Percentiles rank a stretch among this genome's conserved stretches.
Conservation (phyloP, 495 filamentous ascomycete genomes). For the Penicillium odoratum region DNA sequence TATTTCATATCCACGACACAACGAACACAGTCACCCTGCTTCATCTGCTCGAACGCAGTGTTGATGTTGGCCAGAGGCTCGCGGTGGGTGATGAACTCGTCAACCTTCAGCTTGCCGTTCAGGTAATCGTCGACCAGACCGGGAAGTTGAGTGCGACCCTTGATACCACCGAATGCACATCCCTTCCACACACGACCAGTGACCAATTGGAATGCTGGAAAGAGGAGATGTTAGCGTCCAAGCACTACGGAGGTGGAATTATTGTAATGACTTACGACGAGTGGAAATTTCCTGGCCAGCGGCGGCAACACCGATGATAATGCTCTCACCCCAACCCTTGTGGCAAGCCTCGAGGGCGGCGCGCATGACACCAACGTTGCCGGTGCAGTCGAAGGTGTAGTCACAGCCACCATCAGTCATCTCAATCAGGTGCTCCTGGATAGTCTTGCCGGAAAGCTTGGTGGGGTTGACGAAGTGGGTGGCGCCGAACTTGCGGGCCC, state of each 20-base stretch:
- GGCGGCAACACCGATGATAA: constrained; percentile 96
- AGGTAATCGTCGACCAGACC: constrained; percentile 90
- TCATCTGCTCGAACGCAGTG: constrained; percentile 89
- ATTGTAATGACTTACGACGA: constrained; percentile 67
- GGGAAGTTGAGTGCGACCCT: constrained; percentile 90
- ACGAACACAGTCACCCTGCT: constrained; percentile 91
- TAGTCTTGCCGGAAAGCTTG: constrained; percentile 69
- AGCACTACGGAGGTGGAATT: background rate
- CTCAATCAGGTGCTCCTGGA: constrained; percentile 89
- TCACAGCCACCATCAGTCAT: constrained; percentile 99
- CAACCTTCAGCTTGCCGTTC: constrained; percentile 88
- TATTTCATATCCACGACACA: constrained; percentile 63
- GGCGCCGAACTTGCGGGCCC: constrained; percentile 91
- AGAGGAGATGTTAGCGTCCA: constrained; percentile 5
- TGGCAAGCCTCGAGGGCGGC: constrained; percentile 96
- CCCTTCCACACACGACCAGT: constrained; percentile 98
- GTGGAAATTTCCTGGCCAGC: constrained; percentile 97
- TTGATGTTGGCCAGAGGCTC: constrained; percentile 81
- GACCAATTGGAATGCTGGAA: constrained; percentile 92
- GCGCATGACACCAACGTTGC: constrained; percentile 94
- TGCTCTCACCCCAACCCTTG: constrained; percentile 98
- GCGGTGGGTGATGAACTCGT: constrained; percentile 99
- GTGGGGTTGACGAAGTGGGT: constrained; percentile 96
- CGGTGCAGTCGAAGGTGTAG: constrained; percentile 99
- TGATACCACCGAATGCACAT: constrained; percentile 97